phyloP scores from a whole-genome alignment of 495 filamentous ascomycete species.

The Penicillium coprophilum region DNA sequence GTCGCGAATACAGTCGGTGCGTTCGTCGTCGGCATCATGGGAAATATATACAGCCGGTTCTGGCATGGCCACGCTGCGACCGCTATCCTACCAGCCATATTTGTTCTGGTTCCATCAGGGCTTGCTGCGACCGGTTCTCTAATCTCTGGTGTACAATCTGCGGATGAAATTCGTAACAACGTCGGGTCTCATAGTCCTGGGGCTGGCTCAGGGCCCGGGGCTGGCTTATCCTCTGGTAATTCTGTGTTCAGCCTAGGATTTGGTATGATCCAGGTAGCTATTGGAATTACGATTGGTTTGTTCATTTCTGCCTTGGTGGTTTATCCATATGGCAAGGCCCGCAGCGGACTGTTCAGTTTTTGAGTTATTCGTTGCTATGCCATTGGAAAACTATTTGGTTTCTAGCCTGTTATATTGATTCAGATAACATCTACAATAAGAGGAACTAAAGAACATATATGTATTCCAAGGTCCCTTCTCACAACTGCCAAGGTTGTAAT shows the following conservation, averaged over 20 bases:
- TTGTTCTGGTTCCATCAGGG: conserved; percentile 85
- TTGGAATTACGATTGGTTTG: conserved; percentile 85
- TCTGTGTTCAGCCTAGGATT: conserved; percentile 35
- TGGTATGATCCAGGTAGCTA: conserved; percentile 74
- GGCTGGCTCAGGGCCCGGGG: conserved; percentile 11
- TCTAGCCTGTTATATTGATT: background rate
- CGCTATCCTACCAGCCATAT: conserved; percentile 83
- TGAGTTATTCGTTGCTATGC: conserved; percentile 34
- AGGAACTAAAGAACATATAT: background rate
- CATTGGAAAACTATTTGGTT: background rate
- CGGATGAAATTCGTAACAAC: conserved; percentile 66
- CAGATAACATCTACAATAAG: background rate
- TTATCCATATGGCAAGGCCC: conserved; percentile 83
- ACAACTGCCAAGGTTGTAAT: too few relatives aligned
- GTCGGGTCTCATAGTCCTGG: conserved; percentile 26
- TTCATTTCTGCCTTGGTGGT: conserved; percentile 79
- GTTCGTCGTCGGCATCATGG: conserved; percentile 75
- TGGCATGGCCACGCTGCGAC: conserved; percentile 80
- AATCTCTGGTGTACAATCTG: conserved; percentile 72
- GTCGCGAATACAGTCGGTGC: conserved; percentile 82
- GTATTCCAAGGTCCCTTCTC: too few relatives aligned
- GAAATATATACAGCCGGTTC: conserved; percentile 79
- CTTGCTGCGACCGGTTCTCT: conserved; percentile 77
- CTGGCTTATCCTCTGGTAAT: conserved; percentile 18
- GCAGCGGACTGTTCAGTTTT: conserved; percentile 83